These are phyloP conservation scores for Exophiala phaeomuriformis DNA, from an alignment of 2,329 filamentous ascomycete species.

Conservation along the genomic window DNA sequence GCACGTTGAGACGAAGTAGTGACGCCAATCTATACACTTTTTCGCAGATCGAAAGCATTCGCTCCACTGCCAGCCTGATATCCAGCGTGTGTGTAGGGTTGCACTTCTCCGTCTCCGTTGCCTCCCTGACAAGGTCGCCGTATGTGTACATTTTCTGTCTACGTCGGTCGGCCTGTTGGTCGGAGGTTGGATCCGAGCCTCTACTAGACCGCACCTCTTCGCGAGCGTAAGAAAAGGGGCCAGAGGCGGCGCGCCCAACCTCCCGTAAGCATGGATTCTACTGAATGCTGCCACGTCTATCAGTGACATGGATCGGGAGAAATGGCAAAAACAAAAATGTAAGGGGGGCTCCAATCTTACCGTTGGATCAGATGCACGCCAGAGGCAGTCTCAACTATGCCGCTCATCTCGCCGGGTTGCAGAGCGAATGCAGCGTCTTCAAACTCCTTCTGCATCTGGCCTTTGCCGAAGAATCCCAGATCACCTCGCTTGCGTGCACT, in stretches of 20 bases:
- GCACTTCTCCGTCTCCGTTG: background rate
- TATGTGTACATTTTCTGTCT: no score
- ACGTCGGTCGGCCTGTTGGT: background rate
- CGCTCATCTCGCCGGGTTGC: constrained; percentile 76
- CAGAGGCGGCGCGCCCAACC: background rate
- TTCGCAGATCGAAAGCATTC: background rate
- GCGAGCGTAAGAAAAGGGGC: background rate
- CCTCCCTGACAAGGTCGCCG: background rate
- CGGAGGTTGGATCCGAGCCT: background rate
- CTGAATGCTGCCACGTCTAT: constrained; percentile 15
- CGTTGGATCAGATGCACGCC: constrained; percentile 94
- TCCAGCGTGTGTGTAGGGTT: background rate
- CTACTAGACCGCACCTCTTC: background rate
- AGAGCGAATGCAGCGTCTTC: constrained; percentile 93
- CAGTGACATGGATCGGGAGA: constrained; percentile 1
- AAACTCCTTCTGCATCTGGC: constrained; percentile 98
- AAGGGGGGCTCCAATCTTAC: constrained; percentile 43
- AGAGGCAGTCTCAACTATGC: constrained; percentile 82
- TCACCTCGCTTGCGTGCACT: constrained; percentile 91
- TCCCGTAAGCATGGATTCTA: constrained; percentile 2
- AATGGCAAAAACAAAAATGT: background rate
- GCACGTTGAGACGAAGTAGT: background rate
- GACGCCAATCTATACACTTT: background rate
- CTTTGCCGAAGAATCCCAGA: constrained; percentile 85
- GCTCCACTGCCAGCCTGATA: background rate